Base-by-base conservation (phyloP, 441 rosid species). In the Arabidopsis hybrid region DNA sequence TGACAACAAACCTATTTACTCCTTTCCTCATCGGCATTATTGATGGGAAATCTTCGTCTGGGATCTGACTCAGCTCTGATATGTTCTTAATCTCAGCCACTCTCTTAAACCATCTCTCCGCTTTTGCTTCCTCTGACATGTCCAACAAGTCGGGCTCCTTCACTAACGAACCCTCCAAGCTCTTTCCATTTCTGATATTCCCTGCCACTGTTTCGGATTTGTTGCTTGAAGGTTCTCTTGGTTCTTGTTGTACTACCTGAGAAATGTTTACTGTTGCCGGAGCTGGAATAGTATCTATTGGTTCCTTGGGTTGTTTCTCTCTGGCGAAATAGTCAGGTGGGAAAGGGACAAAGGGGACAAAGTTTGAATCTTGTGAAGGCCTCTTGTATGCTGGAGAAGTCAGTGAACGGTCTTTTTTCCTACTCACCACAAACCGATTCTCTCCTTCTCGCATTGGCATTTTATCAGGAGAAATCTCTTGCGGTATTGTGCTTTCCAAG, bases 21-120 rank as follows among this genome's bases (percentile, higher is more conserved):
- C 99, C 99, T 82, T 92, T 94, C 78, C 99, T 82, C 99, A 94
- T 88, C 17, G 97, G 99, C 99, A 94, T 94, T 79, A 92, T 94
- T 13, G 95, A 89, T 0, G 99, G 97, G 81, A 94, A 94, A 79
- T 94, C 99, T 80, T 94, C 97, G 66, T 92, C 99, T 0, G 97
- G 97, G 57, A 94, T 94, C 82, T 92, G 85, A 78, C 99, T 95
- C 14, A 92, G 86, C 84, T 92, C 99, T 12, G 97, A 95, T 47
- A 92, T 91, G 84, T 95, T 94, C 71, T 95, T 89, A 8, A 95
- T 92, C 80, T 95, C 96, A 14, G 97, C 96, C 57, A 85, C 97
- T 0, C 97, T 85, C 50, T 82, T 78, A 75, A 90, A 95, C 99
- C 99, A 95, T 74, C 97, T 88, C 84, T 92, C 99, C 0, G 97